phyloP scores from a whole-genome alignment of 495 filamentous ascomycete genomes.

The Aspergillus nidulans region DNA sequence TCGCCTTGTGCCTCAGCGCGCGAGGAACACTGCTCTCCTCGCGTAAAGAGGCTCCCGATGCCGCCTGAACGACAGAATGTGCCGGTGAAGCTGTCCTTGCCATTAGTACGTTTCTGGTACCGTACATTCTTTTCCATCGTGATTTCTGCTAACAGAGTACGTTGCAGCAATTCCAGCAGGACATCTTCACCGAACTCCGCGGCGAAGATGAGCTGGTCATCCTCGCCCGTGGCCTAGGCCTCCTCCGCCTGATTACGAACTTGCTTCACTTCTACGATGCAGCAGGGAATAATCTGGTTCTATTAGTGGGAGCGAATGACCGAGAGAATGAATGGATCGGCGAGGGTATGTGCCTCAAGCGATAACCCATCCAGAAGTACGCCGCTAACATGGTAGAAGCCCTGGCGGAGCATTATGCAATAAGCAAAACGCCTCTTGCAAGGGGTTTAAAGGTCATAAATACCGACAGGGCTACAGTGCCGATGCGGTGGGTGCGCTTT shows the following conservation, averaged over 20 bases:
- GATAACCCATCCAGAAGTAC: neutral
- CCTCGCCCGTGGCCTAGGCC: constrained; percentile 84
- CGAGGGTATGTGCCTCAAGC: constrained; percentile 49
- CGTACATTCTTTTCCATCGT: neutral
- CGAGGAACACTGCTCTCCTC: constrained; percentile 12
- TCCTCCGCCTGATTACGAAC: constrained; percentile 86
- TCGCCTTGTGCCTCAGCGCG: constrained; percentile 15
- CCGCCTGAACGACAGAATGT: constrained; percentile 53
- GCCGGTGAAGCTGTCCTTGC: constrained; percentile 88
- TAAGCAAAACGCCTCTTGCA: constrained; percentile 70
- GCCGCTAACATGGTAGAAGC: constrained; percentile 36
- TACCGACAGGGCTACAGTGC: constrained; percentile 86
- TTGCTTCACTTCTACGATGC: constrained; percentile 95
- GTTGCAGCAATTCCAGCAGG: constrained; percentile 73
- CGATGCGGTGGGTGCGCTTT: constrained; percentile 47
- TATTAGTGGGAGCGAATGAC: constrained; percentile 87
- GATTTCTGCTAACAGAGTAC: constrained; percentile 12
- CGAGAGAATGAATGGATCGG: constrained; percentile 93
- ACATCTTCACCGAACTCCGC: constrained; percentile 85
- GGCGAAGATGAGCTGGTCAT: constrained; percentile 90
- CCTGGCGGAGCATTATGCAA: constrained; percentile 86
- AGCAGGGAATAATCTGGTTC: constrained; percentile 84
- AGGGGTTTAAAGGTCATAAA: constrained; percentile 88
- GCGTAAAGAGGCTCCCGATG: constrained; percentile 44
- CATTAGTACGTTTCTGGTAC: constrained; percentile 56